Evolutionary conservation across 768 basidiomycete species (phyloP).

Genomic region (Xerocomus brunneocitrinus): DNA sequence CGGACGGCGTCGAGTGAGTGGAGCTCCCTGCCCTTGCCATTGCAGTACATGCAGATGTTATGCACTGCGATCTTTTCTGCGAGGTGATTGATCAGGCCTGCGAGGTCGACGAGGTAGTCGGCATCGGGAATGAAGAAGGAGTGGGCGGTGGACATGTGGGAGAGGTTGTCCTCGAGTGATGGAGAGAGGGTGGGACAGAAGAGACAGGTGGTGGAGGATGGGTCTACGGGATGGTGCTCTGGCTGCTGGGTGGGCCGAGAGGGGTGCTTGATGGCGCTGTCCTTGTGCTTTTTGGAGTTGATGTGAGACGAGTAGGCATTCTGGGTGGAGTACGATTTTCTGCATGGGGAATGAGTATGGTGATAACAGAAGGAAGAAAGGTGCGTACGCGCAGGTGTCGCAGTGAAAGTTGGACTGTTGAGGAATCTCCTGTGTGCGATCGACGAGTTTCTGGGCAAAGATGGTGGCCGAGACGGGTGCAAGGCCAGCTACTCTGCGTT

Average conservation of each 20-base stretch:
- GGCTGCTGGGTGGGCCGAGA: not conserved
- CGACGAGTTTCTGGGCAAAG: constrained; percentile 87
- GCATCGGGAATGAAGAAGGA: constrained; percentile 96
- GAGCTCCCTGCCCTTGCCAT: constrained; percentile 76
- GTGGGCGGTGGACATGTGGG: constrained; percentile 84
- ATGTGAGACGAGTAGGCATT: constrained; percentile 88
- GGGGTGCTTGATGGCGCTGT: constrained; percentile 56
- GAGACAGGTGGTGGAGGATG: constrained; percentile 69
- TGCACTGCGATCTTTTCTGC: constrained; percentile 93
- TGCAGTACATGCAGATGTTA: constrained; percentile 91
- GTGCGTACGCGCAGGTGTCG: constrained; percentile 76
- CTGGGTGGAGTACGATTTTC: constrained; percentile 85
- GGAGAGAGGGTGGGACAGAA: constrained; percentile 65
- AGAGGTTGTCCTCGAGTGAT: constrained; percentile 60
- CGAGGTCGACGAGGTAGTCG: constrained; percentile 80
- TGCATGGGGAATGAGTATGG: constrained; percentile 28
- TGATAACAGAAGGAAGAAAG: not conserved
- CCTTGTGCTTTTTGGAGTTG: constrained; percentile 84
- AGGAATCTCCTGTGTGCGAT: constrained; percentile 64
- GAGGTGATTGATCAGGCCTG: constrained; percentile 79
- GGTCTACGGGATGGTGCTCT: constrained; percentile 5
- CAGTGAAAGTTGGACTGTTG: constrained; percentile 61
- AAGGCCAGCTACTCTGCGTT: constrained; percentile 86
- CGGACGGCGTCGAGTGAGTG: constrained; percentile 81
- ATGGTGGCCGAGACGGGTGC: constrained; percentile 73